Evolutionary conservation across 192 early-diverging fungal genomes (phyloP), one percentile per base, ranked within the genome.

Genomic region (Podila minutissima): DNA sequence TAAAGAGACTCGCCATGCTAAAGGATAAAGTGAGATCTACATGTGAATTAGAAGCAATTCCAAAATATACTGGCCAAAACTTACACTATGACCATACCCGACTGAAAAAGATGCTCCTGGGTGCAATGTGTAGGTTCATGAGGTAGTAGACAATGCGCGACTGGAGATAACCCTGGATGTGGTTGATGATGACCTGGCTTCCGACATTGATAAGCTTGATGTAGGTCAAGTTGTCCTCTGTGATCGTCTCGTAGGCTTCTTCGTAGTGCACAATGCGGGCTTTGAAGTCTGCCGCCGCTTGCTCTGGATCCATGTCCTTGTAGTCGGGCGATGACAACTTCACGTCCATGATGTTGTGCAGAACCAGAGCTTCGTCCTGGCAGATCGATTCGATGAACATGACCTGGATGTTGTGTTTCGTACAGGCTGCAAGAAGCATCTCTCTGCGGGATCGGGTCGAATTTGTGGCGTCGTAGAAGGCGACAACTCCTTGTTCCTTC

Each of bases 381-480:
- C 97, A 99, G 68, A 98, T 90, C 60, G 91, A 94, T 83, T 99
- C 98, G 71, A 99, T 93, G 75, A 99, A 99, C 87, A 99, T 93
- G 15, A 97, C 94, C 65, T 98, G 92, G 71, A 98, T 90, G 62
- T 92, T 88, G 41, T 93, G 84, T 64, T 88, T 88, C 9, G 87
- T 83, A 69, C 93, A 94, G 41, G 85, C 78, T n/a, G 94, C 89
- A 37, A 91, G 73, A n/a, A 98, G 88, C 82, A 91, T 88, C 65
- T 87, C 75, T 64, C 98, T 84, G 62, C 98, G 88, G 28, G 92
- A 89, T 17, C 81, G 86, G 2, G 98, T 99, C 33, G 96, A 95
- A 81, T 99, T 99, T 13, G 98, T 99, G 31, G 97, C 98, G 81
- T 99, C 98, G 75, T 98, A 99, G n/a, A 99, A 86, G 0, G 95